A percentile compares a stretch with the other conserved stretches of the same genome.
Evolutionary conservation across 345 rosid genomes (phyloP).

Genomic region (Syzygium aromaticum): DNA sequence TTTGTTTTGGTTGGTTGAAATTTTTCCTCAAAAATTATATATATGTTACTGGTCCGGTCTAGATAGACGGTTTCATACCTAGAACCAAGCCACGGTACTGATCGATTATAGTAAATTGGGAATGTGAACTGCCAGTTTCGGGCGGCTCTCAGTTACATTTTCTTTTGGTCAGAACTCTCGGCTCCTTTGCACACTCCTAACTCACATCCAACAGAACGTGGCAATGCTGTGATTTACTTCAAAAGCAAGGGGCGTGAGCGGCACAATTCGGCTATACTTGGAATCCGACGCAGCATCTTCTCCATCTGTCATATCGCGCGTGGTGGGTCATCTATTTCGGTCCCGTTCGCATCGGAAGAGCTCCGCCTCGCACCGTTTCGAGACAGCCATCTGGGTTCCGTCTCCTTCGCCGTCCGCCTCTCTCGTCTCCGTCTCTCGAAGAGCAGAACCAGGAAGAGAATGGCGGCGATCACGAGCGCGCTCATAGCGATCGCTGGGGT

Average conservation of each 20-base stretch:
- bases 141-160: background rate
- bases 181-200: too few relatives aligned
- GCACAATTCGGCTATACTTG: background rate
- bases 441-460: background rate
- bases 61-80: too few relatives aligned
- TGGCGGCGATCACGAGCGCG: slow-evolving; percentile 65
- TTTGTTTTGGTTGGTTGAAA: too few relatives aligned
- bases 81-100: too few relatives aligned
- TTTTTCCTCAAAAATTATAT: too few relatives aligned
- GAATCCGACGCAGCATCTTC: background rate
- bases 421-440: background rate
- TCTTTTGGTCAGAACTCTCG: too few relatives aligned
- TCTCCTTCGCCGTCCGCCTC: background rate
- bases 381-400: background rate
- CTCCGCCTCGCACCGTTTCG: background rate
- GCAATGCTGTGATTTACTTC: background rate
- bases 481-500: slow-evolving; percentile 63
- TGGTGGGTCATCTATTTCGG: background rate
- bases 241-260: background rate
- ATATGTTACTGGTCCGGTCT: too few relatives aligned
- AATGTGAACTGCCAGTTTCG: too few relatives aligned
- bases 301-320: background rate
- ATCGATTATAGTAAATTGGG: too few relatives aligned
- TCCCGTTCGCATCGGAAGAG: background rate
- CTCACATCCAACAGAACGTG: background rate